These are phyloP conservation scores for Aphanocladium album DNA, from an alignment of 2,329 filamentous ascomycete species.

Conservation along the genomic window DNA sequence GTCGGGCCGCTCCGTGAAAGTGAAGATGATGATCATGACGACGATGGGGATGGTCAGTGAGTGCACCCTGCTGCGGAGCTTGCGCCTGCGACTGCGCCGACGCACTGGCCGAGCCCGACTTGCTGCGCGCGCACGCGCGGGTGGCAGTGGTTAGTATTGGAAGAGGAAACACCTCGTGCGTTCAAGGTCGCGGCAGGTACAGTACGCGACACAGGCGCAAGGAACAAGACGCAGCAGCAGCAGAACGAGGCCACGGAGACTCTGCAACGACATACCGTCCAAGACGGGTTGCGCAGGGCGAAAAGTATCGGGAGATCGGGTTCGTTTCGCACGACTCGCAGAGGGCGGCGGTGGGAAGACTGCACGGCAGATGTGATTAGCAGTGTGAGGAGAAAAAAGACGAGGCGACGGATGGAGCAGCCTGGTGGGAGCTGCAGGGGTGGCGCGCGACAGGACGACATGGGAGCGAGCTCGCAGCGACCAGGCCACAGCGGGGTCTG, in stretches of 20 bases:
- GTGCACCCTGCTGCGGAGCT: neutral
- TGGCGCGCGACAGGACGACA: neutral
- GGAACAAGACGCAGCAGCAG: constrained; percentile 26
- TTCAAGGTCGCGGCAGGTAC: neutral
- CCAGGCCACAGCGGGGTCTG: neutral
- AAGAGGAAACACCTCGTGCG: neutral
- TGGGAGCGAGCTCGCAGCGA: neutral
- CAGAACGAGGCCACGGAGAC: constrained; percentile 31
- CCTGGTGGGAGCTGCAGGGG: constrained; percentile 13
- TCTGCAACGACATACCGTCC: constrained; percentile 61
- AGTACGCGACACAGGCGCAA: constrained; percentile 18
- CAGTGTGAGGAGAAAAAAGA: constrained; percentile 13
- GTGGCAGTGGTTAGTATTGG: neutral
- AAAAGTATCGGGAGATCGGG: constrained; percentile 67
- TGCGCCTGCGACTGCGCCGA: neutral
- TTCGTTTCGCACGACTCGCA: constrained; percentile 71
- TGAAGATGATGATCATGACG: neutral
- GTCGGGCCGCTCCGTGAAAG: neutral
- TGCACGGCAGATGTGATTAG: constrained; percentile 33
- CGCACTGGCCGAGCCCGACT: neutral
- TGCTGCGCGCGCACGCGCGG: neutral
- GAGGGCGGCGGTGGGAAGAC: constrained; percentile 39
- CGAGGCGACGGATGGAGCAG: constrained; percentile 9
- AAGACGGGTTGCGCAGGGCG: constrained; percentile 52
- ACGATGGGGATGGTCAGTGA: neutral